Evolutionary conservation across 192 early-diverging fungal species (phyloP).

Genomic region (Jimgerdemannia flammicorona): DNA sequence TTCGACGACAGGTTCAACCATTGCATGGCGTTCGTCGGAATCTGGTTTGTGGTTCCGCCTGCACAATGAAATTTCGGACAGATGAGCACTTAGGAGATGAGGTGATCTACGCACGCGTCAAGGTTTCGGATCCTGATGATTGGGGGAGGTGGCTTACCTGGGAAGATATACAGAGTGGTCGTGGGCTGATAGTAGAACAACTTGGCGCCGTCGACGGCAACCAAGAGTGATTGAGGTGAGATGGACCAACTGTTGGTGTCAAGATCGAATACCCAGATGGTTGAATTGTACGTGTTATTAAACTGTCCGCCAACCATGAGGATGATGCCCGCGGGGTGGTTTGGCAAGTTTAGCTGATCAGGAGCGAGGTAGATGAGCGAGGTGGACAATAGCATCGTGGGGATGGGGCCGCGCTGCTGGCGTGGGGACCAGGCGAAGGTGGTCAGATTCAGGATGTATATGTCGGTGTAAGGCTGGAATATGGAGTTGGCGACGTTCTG

Average conservation of each 20-base stretch:
- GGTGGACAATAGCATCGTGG: not conserved
- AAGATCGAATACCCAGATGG: not conserved
- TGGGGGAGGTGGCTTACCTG: not conserved
- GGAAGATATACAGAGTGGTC: not conserved
- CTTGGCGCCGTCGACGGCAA: not conserved
- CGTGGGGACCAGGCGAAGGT: not conserved
- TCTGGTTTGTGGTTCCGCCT: not conserved
- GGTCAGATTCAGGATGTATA: not conserved
- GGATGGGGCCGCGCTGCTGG: not conserved
- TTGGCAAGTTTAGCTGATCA: not conserved
- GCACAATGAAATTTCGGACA: not conserved
- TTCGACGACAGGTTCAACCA: not conserved
- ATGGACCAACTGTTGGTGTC: not conserved
- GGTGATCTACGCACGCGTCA: too few species aligned
- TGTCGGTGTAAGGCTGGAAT: not conserved
- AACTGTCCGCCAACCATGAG: not conserved
- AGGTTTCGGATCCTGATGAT: too few species aligned
- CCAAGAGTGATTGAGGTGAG: not conserved
- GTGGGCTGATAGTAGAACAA: not conserved
- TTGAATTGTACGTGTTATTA: not conserved
- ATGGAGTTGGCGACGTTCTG: not conserved
- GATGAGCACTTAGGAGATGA: not conserved
- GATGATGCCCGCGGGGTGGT: not conserved
- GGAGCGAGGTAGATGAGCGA: not conserved
- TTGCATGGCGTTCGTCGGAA: not conserved